Evolutionary conservation across 2,329 filamentous ascomycete species (phyloP), one percentile per base, ranked within the genome.

Genomic region (Chrysoporthe cubensis): DNA sequence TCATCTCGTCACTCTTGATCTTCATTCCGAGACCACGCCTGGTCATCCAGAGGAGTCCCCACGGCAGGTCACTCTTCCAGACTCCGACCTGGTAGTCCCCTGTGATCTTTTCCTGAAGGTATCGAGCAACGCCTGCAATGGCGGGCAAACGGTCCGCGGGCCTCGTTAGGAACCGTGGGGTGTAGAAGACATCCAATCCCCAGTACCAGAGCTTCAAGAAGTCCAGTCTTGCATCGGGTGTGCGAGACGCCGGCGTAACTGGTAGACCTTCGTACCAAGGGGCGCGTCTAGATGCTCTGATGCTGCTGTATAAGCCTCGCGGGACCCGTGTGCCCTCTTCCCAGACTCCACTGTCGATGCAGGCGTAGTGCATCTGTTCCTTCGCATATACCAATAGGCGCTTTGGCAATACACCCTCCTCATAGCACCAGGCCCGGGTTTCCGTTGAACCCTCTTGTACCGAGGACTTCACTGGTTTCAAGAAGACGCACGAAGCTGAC

Each of bases 121-220:
- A n/a, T 9, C 48, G 9, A 2, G 13, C 48, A 26, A 50, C 48
- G 18, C n/a, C 48, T 3, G 48, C 9, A 26, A 26, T 50, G 3
- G 48, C n/a, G 7, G 48, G 6, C 48, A 50, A 26, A 4, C 48
- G 48, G n/a, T 50, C 48, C 5, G 48, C 6, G 48, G 48, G 46
- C 7, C 48, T 18, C 7, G n/a, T 50, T 50, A 50, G n/a, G 48
- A 50, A 26, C 13, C 48, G n/a, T 11, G 48, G 48, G 7, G 48
- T 50, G n/a, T 26, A 26, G 48, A 26, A 50, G 8, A 50, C 13
- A 50, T 26, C 48, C 48, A 50, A 11, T 11, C n/a, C 48, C 48
- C 48, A 26, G 48, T 50, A 50, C 48, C 48, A 50, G 48, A 50
- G n/a, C 48, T 50, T 50, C n/a, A 50, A 50, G 48, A 3, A 50